phyloP scores from a whole-genome alignment of 148 eudicot genomes.

The Fagopyrum esculentum region DNA sequence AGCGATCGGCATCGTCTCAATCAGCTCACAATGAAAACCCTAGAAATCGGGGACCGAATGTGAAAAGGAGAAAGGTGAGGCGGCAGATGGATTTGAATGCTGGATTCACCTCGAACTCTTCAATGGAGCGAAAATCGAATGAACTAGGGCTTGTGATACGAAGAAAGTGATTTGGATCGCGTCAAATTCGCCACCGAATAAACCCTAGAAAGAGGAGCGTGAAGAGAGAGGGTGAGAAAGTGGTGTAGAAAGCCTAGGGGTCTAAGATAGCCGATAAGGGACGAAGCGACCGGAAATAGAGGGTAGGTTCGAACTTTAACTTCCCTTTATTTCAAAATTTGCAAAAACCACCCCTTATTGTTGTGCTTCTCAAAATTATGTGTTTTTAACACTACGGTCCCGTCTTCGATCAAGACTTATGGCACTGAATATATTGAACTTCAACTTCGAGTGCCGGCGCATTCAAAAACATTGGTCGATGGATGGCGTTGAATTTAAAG shows the following conservation, averaged over 20 bases:
- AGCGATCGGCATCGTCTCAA: constrained; percentile 10
- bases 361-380: no score
- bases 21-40: constrained; percentile 1
- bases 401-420: no score
- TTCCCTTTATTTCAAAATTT: no score
- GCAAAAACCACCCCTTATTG: no score
- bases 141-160: background rate
- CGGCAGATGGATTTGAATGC: background rate
- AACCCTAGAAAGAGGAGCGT: constrained; percentile 10
- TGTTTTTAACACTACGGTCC: no score
- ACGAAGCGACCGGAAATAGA: background rate
- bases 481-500: no score
- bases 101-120: background rate
- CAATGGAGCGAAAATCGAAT: background rate
- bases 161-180: background rate
- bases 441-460: no score
- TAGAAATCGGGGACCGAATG: constrained; percentile 3
- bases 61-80: background rate
- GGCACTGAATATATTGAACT: no score
- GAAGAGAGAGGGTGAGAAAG: background rate
- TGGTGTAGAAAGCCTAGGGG: background rate
- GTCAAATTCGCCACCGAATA: constrained; percentile 8
- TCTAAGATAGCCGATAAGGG: background rate
- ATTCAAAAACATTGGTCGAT: no score
- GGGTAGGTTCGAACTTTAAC: background rate